Evolutionary conservation across 2,329 filamentous ascomycete genomes (phyloP), one percentile per base, ranked within the genome.

Genomic region (Colletotrichum nymphaeae): DNA sequence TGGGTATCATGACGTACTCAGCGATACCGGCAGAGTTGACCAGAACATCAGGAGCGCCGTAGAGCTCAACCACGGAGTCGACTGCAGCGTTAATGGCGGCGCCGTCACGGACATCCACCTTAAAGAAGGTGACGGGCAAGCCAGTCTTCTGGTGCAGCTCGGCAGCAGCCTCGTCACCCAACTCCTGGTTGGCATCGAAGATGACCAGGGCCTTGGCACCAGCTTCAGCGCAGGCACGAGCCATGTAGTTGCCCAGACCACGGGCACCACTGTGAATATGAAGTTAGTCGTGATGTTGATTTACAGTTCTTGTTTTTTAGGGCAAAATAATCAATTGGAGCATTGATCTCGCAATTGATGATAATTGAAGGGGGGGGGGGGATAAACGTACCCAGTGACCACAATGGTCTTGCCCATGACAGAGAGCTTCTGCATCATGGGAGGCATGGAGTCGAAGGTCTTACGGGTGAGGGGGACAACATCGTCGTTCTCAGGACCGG

Each of bases 11-110:
- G 59, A 78, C 77, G 73, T 77, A 78, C 75, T 95, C 93, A 76
- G 93, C 93, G 75, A 95, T 94, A 80, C 93, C 93, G 58, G 93
- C 93, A 62, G 92, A 92, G 85, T 94, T 95, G 84, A 95, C 88
- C n/a, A 95, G 86, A 37, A 94, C 91, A 78, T 95, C 92, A 14
- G 94, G 89, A 12, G 88, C 86, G 66, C 93, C 93, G 77, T 92
- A 93, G 75, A 91, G 86, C 74, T 90, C 86, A 56, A 91, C 89
- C 53, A 94, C 90, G 71, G 90, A 88, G 75, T 90, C 87, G 66
- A 95, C 91, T 26, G 92, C 92, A 67, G 91, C 89, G 77, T 91
- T 89, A 82, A 95, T 93, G 76, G 91, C 92, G 56, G 86, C 87
- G 12, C 89, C 91, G 77, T 95, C 92, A 78, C 93, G 92, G 37